Evolutionary conservation across 2,329 filamentous ascomycete species (phyloP), one percentile per base, ranked within the genome.

Genomic region (Mycosphaerelloides madeirae): DNA sequence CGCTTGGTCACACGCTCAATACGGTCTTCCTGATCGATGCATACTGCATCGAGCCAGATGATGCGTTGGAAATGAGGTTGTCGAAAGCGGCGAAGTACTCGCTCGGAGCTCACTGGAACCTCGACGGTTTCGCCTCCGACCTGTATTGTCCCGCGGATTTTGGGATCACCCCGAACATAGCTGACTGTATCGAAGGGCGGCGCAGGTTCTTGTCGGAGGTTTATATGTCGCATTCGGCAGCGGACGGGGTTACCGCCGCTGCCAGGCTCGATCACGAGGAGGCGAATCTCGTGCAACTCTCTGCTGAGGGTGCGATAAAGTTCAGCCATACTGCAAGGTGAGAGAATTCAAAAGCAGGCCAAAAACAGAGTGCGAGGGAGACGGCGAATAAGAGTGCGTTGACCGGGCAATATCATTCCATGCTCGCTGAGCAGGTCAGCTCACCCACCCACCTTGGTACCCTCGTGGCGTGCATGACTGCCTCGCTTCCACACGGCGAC

Each of bases 1-100:
- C 13, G 53, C 48, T 37, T 55, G 50, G 3, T 31, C n/a, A 13
- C 29, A 3, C 43, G 33, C 25, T 55, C 52, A 6, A 13, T 20
- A 1, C 43, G 11, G 34, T 55, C 44, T 11, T 28, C n/a, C 29
- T 55, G 52, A 25, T 53, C 42, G 32, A 55, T 45, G 20, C 48
- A 51, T 5, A 51, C 18, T n/a, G 31, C 22, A 20, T 42, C 39
- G 5, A 42, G 34, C 31, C 31, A 42, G 13, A 42, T 29, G 7
- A 35, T n/a, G 13, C 40, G 31, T 13, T 34, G n/a, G 12, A n/a
- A 4, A 25, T 43, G 19, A 14, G 13, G 3, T 3, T 7, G 13
- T 15, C 31, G 9, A 7, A 43, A 15, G n/a, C 31, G 40, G 15
- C 31, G 15, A 12, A 43, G 20, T 6, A 31, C 40, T 5, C 36